phyloP scores from a whole-genome alignment of 2,329 filamentous ascomycete species.

The Coleophoma crateriformis region DNA sequence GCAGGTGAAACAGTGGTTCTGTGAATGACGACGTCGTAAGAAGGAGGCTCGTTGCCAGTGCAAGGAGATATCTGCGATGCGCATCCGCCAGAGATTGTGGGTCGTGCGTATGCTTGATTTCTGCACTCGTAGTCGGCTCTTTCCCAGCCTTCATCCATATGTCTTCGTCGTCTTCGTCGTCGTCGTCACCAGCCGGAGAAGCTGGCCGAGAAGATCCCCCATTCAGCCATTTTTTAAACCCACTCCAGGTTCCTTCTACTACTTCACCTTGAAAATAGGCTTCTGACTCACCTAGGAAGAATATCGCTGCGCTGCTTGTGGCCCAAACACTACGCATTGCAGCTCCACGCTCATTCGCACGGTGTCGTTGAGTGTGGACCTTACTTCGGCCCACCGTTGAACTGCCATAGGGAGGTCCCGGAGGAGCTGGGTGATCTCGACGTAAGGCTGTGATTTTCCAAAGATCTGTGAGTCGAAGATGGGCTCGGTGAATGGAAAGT shows the following conservation, averaged over 20 bases:
- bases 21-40: conserved; percentile 61
- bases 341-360: conserved; percentile 56
- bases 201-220: conserved; percentile 13
- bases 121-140: conserved; percentile 14
- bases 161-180: conserved; percentile 27
- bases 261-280: conserved; percentile 88
- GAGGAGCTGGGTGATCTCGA: conserved; percentile 69
- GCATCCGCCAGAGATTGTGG: conserved; percentile 79
- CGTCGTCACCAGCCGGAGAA: conserved; percentile 7
- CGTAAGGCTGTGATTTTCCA: conserved; percentile 82
- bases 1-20: conserved; percentile 56
- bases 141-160: conserved; percentile 33
- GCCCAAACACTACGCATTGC: conserved; percentile 85
- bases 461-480: conserved; percentile 75
- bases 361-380: conserved; percentile 55
- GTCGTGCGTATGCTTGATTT: conserved; percentile 49
- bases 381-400: conserved; percentile 54
- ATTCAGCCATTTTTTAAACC: conserved; percentile 71
- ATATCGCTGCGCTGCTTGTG: conserved; percentile 78
- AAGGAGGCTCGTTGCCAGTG: conserved; percentile 61
- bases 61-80: conserved; percentile 70
- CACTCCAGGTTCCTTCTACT: conserved; percentile 72
- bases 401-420: conserved; percentile 57
- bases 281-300: conserved; percentile 83
- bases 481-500: conserved; percentile 76